phyloP scores from a whole-genome alignment of 164 flowering plant species.

The Vitis riparia region DNA sequence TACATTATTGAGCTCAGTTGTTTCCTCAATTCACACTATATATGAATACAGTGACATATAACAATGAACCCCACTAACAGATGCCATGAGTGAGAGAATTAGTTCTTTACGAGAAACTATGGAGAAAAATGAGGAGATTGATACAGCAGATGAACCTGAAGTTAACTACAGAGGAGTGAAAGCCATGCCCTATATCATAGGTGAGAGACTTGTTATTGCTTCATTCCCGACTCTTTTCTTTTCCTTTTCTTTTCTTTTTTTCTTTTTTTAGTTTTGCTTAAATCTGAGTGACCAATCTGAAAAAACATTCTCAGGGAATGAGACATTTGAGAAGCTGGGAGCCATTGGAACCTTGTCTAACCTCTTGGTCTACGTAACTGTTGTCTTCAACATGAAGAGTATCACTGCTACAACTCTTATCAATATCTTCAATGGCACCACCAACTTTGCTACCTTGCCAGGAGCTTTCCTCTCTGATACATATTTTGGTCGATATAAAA shows the following conservation, averaged over 20 bases:
- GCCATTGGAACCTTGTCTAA: conserved; percentile 40
- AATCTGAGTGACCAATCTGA: background rate
- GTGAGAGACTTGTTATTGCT: conserved; percentile 12
- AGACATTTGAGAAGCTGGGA: conserved; percentile 56
- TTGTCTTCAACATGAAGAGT: conserved; percentile 46
- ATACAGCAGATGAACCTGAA: conserved; percentile 16
- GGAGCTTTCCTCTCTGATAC: conserved; percentile 58
- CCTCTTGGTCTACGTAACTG: conserved; percentile 41
- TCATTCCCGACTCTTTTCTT: background rate
- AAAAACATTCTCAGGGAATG: conserved; percentile 33
- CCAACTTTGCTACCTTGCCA: conserved; percentile 39
- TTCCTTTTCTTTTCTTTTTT: background rate
- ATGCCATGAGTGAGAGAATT: background rate
- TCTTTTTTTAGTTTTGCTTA: background rate
- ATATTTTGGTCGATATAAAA: conserved; percentile 54
- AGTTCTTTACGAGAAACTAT: background rate
- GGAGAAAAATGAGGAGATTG: conserved; percentile 19
- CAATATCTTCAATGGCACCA: conserved; percentile 42
- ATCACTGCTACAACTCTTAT: conserved; percentile 36
- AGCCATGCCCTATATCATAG: conserved; percentile 64
- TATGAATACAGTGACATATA: background rate
- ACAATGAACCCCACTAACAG: background rate
- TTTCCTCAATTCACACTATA: background rate
- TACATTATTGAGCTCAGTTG: background rate
- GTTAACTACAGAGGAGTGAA: conserved; percentile 48